Evolutionary conservation across 2,329 filamentous ascomycete species (phyloP), one percentile per base, ranked within the genome.

Genomic region (Stagonosporopsis rhizophila): DNA sequence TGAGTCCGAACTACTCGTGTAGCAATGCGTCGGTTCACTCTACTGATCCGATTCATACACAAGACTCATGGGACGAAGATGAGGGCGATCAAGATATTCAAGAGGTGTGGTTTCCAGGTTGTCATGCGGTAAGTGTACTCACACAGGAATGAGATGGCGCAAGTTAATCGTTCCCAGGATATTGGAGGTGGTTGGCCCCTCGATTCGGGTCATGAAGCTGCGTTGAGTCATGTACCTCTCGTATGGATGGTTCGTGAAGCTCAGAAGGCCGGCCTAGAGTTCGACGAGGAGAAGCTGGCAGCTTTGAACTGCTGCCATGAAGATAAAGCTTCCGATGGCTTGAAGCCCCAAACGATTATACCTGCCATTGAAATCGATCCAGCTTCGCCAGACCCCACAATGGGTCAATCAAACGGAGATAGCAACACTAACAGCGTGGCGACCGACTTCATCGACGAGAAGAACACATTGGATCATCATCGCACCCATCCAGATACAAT

Each of bases 81-180:
- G 77, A 80, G 6, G 78, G 79, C 0, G 80, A 82, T 1, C 90
- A 93, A 67, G 89, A 94, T 62, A 89, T 94, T 44, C 84, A 90
- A 56, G 91, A 95, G 67, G 84, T 94, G 0, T 91, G 89, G 88
- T 95, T 95, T 66, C 82, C 90, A 0, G 91, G 91, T 8, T 87
- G 88, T 11, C 91, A 96, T 60, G 90, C 86, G 1, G 75, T 77
- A 60, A 64, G 71, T 67, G 2, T 15, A 14, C 30, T 9, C 12
- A 3, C 22, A 14, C 32, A 37, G 34, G 17, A 12, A 37, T 1
- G 19, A n/a, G 15, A 22, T 20, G 9, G 8, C 19, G 14, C 22
- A 5, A 3, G 25, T 15, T 45, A 9, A 45, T 30, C 14, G 19
- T 23, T 14, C 7, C 1, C 28, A 75, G 72, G 90, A 94, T 60